phyloP scores from a whole-genome alignment of 352 stramenopile genomes.

The Globisporangium perplexum region DNA sequence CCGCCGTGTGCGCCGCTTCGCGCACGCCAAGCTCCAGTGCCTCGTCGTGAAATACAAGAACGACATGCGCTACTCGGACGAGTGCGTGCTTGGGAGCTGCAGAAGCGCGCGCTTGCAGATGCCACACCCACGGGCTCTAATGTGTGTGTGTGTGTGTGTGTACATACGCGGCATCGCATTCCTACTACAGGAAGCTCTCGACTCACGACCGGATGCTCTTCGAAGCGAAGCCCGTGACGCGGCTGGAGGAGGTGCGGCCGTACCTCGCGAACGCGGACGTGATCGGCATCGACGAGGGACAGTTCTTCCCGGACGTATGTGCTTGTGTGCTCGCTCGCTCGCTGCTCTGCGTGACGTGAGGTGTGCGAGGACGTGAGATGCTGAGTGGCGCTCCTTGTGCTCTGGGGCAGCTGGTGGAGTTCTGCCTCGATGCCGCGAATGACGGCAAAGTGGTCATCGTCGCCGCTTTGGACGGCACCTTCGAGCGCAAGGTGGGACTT shows the following conservation, averaged over 20 bases:
- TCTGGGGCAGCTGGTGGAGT: constrained; percentile 50
- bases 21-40: constrained; percentile 72
- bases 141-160: neutral
- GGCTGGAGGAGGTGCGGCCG: constrained; percentile 44
- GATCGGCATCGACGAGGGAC: constrained; percentile 83
- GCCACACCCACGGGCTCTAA: neutral
- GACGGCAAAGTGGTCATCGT: constrained; percentile 78
- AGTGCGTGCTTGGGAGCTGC: constrained; percentile 26
- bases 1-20: constrained; percentile 71
- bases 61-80: constrained; percentile 70
- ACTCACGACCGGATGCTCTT: constrained; percentile 78
- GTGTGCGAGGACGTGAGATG: neutral
- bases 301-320: constrained; percentile 80
- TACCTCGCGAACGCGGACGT: constrained; percentile 69
- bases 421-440: constrained; percentile 65
- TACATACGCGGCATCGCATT: neutral
- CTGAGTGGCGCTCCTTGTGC: neutral
- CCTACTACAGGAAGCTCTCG: constrained; percentile 41
- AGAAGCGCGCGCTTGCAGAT: neutral
- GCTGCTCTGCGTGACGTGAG: neutral
- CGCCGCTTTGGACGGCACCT: constrained; percentile 66
- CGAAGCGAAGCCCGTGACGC: constrained; percentile 54
- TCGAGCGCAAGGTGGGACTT: constrained; percentile 55
- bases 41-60: constrained; percentile 82
- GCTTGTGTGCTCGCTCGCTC: too few species aligned